Conservation (phyloP, 2,329 filamentous ascomycete species). For the Colletotrichum sp. region DNA sequence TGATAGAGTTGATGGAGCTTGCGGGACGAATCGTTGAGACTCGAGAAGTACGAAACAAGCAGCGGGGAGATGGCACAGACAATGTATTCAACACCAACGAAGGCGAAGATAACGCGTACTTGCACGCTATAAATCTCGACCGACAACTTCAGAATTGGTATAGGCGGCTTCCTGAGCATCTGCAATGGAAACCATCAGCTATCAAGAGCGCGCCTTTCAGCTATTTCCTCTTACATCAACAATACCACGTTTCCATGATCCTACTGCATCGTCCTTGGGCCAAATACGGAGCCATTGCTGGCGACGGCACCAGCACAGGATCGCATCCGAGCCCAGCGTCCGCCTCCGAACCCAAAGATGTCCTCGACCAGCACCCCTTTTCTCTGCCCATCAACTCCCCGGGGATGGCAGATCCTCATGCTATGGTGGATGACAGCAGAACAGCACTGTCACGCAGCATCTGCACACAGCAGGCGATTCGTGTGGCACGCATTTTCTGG, state of each 20-base stretch:
- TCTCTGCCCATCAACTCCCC: conserved; percentile 25
- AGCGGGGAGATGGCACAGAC: conserved; percentile 28
- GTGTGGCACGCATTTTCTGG: conserved; percentile 59
- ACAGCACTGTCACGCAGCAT: conserved; percentile 54
- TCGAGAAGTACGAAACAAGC: conserved; percentile 36
- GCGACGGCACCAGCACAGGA: conserved; percentile 32
- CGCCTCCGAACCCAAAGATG: conserved; percentile 17
- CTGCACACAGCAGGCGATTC: conserved; percentile 59
- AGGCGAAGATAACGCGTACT: conserved; percentile 50
- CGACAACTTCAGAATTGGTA: conserved; percentile 62
- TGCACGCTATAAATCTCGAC: conserved; percentile 55
- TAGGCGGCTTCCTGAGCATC: conserved; percentile 51
- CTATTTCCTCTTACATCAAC: conserved; percentile 61
- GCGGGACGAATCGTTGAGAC: conserved; percentile 57
- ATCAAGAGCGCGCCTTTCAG: conserved; percentile 53
- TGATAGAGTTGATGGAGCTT: conserved; percentile 61
- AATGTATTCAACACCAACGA: conserved; percentile 34
- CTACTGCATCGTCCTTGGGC: conserved; percentile 59
- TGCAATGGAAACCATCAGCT: conserved; percentile 54
- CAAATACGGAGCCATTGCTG: conserved; percentile 47
- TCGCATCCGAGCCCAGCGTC: conserved; percentile 36
- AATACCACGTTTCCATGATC: conserved; percentile 59
- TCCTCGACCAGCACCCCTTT: conserved; percentile 15
- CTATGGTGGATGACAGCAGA: conserved; percentile 44
- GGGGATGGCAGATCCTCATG: conserved; percentile 35